Evolutionary conservation across 352 stramenopile species (phyloP).

Genomic region (Globisporangium viniferum): DNA sequence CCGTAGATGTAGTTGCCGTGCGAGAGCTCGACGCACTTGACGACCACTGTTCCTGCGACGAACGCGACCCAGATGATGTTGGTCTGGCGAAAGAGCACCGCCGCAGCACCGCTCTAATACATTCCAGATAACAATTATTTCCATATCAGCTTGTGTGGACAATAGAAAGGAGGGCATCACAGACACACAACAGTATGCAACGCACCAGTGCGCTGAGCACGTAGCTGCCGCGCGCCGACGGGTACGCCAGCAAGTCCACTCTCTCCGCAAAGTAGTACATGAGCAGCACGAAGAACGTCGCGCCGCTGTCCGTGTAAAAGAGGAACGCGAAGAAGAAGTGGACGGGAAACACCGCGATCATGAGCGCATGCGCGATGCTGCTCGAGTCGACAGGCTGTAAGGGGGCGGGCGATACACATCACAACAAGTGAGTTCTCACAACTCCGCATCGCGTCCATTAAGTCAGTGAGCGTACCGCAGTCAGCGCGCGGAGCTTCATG

Average conservation of each 20-base stretch:
- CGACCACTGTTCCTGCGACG: conserved; percentile 67
- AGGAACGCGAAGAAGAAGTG: conserved; percentile 89
- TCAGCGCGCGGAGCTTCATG: conserved; percentile 38
- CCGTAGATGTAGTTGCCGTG: conserved; percentile 72
- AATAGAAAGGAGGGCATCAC: neutral
- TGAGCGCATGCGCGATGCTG: conserved; percentile 57
- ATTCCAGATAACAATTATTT: conserved; percentile 12
- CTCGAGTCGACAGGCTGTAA: conserved; percentile 39
- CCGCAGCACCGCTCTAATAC: conserved; percentile 55
- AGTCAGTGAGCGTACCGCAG: conserved; percentile 20
- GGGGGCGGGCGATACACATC: no score
- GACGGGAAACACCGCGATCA: conserved; percentile 75
- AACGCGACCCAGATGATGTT: conserved; percentile 92
- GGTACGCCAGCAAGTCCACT: conserved; percentile 42
- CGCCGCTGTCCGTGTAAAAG: conserved; percentile 88
- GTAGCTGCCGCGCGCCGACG: conserved; percentile 33
- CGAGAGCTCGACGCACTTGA: conserved; percentile 63
- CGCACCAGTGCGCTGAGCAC: conserved; percentile 61
- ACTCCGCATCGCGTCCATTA: no score
- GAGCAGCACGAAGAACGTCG: conserved; percentile 86
- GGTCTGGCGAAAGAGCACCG: conserved; percentile 88
- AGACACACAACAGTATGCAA: neutral
- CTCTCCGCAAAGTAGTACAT: conserved; percentile 67
- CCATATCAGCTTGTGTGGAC: neutral
- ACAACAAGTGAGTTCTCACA: no score